Conservation (phyloP, 2,329 filamentous ascomycete genomes). For the Apiospora aurea region DNA sequence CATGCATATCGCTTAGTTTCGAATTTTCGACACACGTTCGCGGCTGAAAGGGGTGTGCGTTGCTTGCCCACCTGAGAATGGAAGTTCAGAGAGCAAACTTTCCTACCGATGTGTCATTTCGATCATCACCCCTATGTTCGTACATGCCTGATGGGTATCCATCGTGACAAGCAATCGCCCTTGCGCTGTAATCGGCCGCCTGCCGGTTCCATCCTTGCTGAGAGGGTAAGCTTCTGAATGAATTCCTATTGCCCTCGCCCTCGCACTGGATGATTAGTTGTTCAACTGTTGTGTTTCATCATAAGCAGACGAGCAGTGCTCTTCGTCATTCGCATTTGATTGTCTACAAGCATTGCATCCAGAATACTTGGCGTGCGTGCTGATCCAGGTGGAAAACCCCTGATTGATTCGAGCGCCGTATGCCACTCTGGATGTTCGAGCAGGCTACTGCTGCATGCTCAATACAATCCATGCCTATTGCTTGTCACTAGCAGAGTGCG, state of each 20-base stretch:
- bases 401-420: constrained; percentile 1
- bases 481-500: background rate
- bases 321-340: background rate
- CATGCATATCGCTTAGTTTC: constrained; percentile 21
- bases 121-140: constrained; percentile 12
- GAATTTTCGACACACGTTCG: constrained; percentile 19
- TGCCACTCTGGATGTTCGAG: background rate
- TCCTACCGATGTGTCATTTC: background rate
- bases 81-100: background rate
- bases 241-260: background rate
- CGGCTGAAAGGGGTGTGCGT: background rate
- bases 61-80: background rate
- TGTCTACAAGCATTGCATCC: background rate
- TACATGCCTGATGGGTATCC: background rate
- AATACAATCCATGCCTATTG: constrained; percentile 4
- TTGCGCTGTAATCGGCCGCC: background rate
- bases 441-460: background rate
- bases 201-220: background rate
- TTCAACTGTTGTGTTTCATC: background rate
- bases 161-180: background rate
- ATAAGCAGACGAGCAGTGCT: constrained; percentile 1
- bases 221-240: background rate
- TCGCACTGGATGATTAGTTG: background rate
- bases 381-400: background rate
- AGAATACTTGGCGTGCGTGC: background rate